Evolutionary conservation across 2,329 filamentous ascomycete genomes (phyloP), one percentile per base, ranked within the genome.

Genomic region (Beauveria brongniartii): DNA sequence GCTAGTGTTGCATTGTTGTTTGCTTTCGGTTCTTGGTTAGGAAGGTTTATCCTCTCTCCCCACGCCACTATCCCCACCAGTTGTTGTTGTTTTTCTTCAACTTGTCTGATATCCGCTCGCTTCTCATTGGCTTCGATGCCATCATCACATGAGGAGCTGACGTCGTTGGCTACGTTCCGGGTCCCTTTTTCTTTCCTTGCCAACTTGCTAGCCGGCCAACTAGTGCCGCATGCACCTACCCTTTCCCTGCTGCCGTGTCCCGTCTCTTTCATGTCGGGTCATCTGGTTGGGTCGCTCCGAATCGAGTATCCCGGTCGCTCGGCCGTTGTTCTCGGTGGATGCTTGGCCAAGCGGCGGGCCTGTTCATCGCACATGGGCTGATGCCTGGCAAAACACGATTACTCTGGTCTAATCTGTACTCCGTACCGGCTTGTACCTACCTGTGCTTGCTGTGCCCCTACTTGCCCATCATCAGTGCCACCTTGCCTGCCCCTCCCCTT

Each of bases 251-350:
- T 54, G 34, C 51, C 37, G 14, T 30, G 22, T 22, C 14, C 30
- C 22, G 52, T 55, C 30, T 47, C 54, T 34, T 34, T 34, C 54
- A 56, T 46, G 16, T 24, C 24, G 34, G 30, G 30, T 34, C 30
- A 34, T 18, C 41, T 22, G 24, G 7, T 55, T 9, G 16, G 16
- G 22, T 24, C 43, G 5, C 34, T 52, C 46, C 56, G 18, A 57
- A 57, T 59, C 34, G 47, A 59, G 56, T 59, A 59, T 59, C 56
- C 56, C 56, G 56, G 30, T 34, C 30, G 30, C 30, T 52, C 12
- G 55, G 16, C 34, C 20, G 51, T 53, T 10, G 8, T 9, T 41
- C 20, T 28, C 37, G 34, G 20, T n/a, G 14, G 16, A 4, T 22
- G 34, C 22, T 5, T 26, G 30, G 44, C 16, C 44, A 41, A 24